These are phyloP conservation scores for Thymus mandschuricus DNA, from an alignment of 257 asterid genomes.

Conservation along the genomic window DNA sequence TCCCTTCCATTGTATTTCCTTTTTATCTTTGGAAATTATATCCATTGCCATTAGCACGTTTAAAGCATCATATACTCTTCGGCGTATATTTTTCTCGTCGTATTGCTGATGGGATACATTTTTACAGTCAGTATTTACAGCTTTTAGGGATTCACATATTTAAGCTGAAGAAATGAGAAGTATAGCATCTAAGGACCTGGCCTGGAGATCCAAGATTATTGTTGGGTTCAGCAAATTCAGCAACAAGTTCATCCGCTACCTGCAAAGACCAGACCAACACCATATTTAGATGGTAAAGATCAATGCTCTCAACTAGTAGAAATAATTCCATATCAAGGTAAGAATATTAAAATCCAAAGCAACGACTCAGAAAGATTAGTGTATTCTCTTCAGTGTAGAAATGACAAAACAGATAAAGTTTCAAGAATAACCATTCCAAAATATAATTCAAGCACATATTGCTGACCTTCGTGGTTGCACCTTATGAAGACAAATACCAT, in stretches of 20 bases:
- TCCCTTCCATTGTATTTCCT: conserved; percentile 92
- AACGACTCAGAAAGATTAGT: not conserved
- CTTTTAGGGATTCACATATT: conserved; percentile 12
- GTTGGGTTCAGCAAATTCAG: conserved; percentile 74
- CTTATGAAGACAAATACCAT: not conserved
- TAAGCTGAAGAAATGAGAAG: conserved; percentile 25
- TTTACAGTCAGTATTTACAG: conserved; percentile 23
- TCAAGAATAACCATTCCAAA: not conserved
- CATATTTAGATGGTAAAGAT: conserved; percentile 23
- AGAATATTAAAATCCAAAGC: conserved; percentile 16
- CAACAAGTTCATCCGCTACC: conserved; percentile 94
- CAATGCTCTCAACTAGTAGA: not conserved
- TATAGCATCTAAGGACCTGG: conserved; percentile 53
- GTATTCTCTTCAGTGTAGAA: not conserved
- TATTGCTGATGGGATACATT: conserved; percentile 68
- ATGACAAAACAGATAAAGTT: not conserved
- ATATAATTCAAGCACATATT: not conserved
- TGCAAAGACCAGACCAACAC: conserved; percentile 36
- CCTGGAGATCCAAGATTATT: conserved; percentile 58
- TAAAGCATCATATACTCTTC: conserved; percentile 88
- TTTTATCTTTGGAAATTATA: conserved; percentile 85
- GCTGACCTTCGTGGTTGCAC: not conserved
- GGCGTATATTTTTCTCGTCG: conserved; percentile 85
- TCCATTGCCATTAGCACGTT: conserved; percentile 96
- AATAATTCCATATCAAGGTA: not conserved